These are phyloP conservation scores for Diphasiastrum complanatum DNA, from an alignment of 83 land plant genomes.

Conservation along the genomic window DNA sequence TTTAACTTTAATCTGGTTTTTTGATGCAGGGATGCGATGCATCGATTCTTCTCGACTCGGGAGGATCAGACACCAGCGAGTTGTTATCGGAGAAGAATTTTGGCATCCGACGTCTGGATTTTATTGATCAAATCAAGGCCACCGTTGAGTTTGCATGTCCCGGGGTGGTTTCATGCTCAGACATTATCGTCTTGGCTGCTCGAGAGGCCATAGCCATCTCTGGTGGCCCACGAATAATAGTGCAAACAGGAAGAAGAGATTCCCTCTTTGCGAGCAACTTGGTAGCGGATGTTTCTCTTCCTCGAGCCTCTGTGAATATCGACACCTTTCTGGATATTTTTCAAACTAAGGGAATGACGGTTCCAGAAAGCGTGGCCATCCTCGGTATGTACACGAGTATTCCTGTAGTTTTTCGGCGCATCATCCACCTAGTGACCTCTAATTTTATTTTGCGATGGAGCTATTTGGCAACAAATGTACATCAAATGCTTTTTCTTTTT, in stretches of 20 bases:
- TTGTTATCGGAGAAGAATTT: conserved; percentile 13
- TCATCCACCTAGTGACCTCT: neutral
- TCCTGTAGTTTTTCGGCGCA: too few species aligned
- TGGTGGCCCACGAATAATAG: conserved; percentile 11
- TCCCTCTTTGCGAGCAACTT: neutral
- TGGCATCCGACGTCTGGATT: conserved; percentile 18
- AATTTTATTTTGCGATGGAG: neutral
- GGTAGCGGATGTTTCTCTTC: conserved; percentile 3
- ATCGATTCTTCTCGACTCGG: conserved; percentile 13
- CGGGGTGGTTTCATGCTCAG: conserved; percentile 24
- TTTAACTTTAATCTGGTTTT: too few species aligned
- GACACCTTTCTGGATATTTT: conserved; percentile 8
- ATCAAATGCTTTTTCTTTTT: too few species aligned
- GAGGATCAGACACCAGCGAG: conserved; percentile 13
- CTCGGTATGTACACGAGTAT: conserved; percentile 13
- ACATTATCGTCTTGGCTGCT: conserved; percentile 22
- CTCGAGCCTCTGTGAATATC: neutral
- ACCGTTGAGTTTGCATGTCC: conserved; percentile 11
- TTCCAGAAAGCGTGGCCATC: conserved; percentile 15
- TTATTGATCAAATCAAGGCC: conserved; percentile 16
- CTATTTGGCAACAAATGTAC: too few species aligned
- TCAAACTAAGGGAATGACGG: conserved; percentile 9
- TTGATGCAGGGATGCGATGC: conserved; percentile 21
- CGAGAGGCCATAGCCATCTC: conserved; percentile 2
- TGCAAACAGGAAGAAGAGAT: conserved; percentile 14